A percentile compares a stretch with the other conserved stretches of the same genome.
Conservation (phyloP, 1,284 basidiomycete species). For the Rhodotorula sp. region DNA sequence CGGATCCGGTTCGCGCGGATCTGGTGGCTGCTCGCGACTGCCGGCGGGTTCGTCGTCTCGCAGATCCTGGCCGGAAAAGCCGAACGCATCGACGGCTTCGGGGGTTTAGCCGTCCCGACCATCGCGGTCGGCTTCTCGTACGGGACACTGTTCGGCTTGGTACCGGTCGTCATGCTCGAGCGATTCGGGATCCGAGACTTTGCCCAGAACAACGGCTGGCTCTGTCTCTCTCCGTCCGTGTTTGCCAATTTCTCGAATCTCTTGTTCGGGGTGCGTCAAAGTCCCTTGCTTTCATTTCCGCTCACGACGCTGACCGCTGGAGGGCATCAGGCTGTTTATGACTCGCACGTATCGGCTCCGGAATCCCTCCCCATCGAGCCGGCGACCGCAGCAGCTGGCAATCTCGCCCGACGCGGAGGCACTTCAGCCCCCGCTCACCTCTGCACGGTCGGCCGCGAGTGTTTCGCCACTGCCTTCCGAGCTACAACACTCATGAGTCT, state of each 20-base stretch:
- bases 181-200: constrained; percentile 26
- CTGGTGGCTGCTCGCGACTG: constrained; percentile 30
- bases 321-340: constrained; percentile 21
- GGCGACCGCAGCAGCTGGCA: background rate
- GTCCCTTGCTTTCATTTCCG: too few species aligned
- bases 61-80: constrained; percentile 22
- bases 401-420: background rate
- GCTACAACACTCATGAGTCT: constrained; percentile 23
- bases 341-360: constrained; percentile 12
- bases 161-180: constrained; percentile 33
- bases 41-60: constrained; percentile 26
- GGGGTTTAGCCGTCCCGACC: constrained; percentile 18
- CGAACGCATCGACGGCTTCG: constrained; percentile 10
- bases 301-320: background rate
- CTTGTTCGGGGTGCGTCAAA: constrained; percentile 20
- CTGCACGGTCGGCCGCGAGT: constrained; percentile 22
- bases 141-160: constrained; percentile 22
- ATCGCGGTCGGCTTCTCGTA: constrained; percentile 27
- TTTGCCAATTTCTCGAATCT: constrained; percentile 26
- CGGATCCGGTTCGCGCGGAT: constrained; percentile 23
- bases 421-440: constrained; percentile 4
- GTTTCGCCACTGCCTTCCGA: constrained; percentile 27
- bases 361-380: background rate
- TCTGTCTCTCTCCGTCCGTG: constrained; percentile 14
- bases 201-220: constrained; percentile 20